These are phyloP conservation scores for Nakazawaea ernobii DNA, from an alignment of 805 yeast genomes.

Conservation along the genomic window DNA sequence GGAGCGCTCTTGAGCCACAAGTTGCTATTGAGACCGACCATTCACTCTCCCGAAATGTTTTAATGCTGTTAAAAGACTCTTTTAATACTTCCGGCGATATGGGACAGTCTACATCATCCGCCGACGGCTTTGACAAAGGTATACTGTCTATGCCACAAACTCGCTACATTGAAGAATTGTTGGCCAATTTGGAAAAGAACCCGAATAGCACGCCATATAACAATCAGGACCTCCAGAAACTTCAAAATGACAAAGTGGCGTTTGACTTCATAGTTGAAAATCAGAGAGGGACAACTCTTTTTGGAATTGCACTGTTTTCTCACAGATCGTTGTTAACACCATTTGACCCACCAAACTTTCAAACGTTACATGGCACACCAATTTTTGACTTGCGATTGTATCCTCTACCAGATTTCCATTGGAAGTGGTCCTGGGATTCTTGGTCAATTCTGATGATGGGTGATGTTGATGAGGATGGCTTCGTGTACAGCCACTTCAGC, in stretches of 20 bases:
- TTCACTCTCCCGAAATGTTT: no score
- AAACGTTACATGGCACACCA: slow-evolving; percentile 34
- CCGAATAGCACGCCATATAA: neutral
- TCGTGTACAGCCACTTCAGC: slow-evolving; percentile 41
- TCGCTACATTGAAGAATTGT: slow-evolving; percentile 19
- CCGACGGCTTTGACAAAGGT: slow-evolving; percentile 20
- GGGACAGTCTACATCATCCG: neutral
- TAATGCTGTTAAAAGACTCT: no score
- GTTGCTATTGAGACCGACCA: no score
- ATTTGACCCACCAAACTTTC: slow-evolving; percentile 46
- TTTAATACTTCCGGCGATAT: no score
- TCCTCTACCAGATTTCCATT: slow-evolving; percentile 44
- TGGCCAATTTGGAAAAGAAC: slow-evolving; percentile 16
- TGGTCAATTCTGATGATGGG: slow-evolving; percentile 50
- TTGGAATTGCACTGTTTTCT: slow-evolving; percentile 47
- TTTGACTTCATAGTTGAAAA: slow-evolving; percentile 46
- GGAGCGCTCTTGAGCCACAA: no score
- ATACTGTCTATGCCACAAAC: slow-evolving; percentile 25
- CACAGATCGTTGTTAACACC: slow-evolving; percentile 39
- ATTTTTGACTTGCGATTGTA: slow-evolving; percentile 24
- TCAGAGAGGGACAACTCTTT: slow-evolving; percentile 46
- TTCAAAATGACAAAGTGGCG: neutral
- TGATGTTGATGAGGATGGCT: slow-evolving; percentile 56
- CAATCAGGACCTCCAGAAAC: no score
- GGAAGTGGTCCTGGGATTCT: slow-evolving; percentile 52